Evolutionary conservation across 1,139 yeast species (phyloP).

Genomic region (Blastobotrys proliferans): DNA sequence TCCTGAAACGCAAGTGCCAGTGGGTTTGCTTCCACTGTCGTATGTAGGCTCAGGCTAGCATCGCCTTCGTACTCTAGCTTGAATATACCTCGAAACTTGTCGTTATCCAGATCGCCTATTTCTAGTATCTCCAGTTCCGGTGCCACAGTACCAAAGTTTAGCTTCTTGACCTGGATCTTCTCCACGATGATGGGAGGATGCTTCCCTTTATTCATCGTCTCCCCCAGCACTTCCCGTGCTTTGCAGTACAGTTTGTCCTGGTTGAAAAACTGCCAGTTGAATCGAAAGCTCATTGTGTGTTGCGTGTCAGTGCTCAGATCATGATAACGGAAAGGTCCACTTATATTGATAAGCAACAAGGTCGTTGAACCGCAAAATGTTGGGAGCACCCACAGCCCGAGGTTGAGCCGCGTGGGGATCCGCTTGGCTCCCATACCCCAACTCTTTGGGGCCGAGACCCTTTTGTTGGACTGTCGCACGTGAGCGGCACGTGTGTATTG

Average conservation of each 20-base stretch:
- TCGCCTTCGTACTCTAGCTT: slow-evolving; percentile 69
- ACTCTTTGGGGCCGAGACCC: too few relatives aligned
- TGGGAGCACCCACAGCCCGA: too few relatives aligned
- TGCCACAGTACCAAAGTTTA: slow-evolving; percentile 67
- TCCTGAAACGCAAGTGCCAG: slow-evolving; percentile 48
- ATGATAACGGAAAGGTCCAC: too few relatives aligned
- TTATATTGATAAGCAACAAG: too few relatives aligned
- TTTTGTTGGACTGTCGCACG: too few relatives aligned
- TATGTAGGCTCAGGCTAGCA: slow-evolving; percentile 61
- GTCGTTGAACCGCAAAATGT: too few relatives aligned
- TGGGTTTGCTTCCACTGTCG: slow-evolving; percentile 65
- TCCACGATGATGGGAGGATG: slow-evolving; percentile 74
- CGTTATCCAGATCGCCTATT: slow-evolving; percentile 67
- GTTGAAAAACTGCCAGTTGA: slow-evolving; percentile 72
- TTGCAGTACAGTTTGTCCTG: slow-evolving; percentile 58
- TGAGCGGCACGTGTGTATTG: too few relatives aligned
- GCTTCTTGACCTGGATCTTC: slow-evolving; percentile 60
- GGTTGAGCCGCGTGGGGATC: too few relatives aligned
- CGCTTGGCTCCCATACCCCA: too few relatives aligned
- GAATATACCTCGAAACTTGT: slow-evolving; percentile 69
- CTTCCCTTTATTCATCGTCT: slow-evolving; percentile 66
- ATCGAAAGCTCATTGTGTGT: slow-evolving; percentile 70
- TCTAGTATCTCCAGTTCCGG: slow-evolving; percentile 70
- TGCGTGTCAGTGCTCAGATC: too few relatives aligned
- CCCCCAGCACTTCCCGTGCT: slow-evolving; percentile 64